A percentile compares a stretch with the other conserved stretches of the same genome.
Evolutionary conservation across 805 yeast genomes (phyloP).

Genomic region (Lipomyces kockii): DNA sequence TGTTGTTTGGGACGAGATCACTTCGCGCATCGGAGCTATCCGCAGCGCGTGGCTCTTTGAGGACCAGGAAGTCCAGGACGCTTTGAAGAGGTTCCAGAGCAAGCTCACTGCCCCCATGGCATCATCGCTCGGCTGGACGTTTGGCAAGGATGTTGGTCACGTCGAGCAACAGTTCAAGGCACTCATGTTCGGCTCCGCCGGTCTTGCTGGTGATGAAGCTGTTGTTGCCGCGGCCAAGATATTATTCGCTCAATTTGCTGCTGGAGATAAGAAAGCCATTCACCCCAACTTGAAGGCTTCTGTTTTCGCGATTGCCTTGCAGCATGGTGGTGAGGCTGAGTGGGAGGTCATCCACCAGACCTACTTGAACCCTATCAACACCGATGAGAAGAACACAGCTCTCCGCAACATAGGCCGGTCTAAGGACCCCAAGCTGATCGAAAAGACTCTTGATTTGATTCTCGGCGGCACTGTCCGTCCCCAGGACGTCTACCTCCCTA

Average conservation of each 20-base stretch:
- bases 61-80: slow-evolving; percentile 48
- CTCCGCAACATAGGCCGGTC: slow-evolving; percentile 71
- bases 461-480: slow-evolving; percentile 62
- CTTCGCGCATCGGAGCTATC: slow-evolving; percentile 50
- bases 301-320: slow-evolving; percentile 70
- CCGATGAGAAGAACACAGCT: slow-evolving; percentile 73
- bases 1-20: slow-evolving; percentile 60
- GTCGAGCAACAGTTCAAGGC: slow-evolving; percentile 72
- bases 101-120: slow-evolving; percentile 62
- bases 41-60: slow-evolving; percentile 57
- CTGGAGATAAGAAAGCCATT: slow-evolving; percentile 70
- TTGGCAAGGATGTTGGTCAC: slow-evolving; percentile 58
- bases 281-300: slow-evolving; percentile 74
- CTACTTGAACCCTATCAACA: slow-evolving; percentile 62
- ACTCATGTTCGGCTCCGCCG: slow-evolving; percentile 51
- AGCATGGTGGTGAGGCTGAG: slow-evolving; percentile 62
- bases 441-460: slow-evolving; percentile 60
- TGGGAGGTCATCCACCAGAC: slow-evolving; percentile 66
- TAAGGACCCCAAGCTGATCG: slow-evolving; percentile 55
- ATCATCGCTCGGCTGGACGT: slow-evolving; percentile 66
- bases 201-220: slow-evolving; percentile 44
- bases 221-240: slow-evolving; percentile 44
- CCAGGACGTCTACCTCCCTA: slow-evolving; percentile 78
- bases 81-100: slow-evolving; percentile 53
- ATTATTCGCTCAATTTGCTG: slow-evolving; percentile 58